Evolutionary conservation across 2,329 filamentous ascomycete species (phyloP).

Genomic region (Cladophialophora yegresii): DNA sequence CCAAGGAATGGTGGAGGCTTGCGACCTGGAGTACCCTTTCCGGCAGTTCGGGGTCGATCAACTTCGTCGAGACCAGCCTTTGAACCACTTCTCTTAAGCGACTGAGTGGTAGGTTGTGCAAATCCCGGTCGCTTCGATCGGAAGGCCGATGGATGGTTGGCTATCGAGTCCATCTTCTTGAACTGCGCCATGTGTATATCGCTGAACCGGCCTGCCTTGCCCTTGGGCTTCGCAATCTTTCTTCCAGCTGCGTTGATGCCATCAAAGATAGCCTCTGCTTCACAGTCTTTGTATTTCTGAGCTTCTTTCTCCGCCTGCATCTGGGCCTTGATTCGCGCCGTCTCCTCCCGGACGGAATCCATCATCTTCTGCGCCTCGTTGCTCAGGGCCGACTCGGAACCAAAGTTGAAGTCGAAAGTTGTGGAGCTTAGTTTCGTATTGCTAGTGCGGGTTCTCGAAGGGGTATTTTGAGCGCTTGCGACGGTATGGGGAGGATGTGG

Average conservation of each 20-base stretch:
- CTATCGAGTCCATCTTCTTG: conserved; percentile 97
- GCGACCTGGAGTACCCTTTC: conserved; percentile 45
- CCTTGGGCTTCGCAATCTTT: conserved; percentile 77
- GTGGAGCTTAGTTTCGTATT: conserved; percentile 42
- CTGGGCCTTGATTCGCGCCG: conserved; percentile 68
- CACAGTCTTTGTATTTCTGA: conserved; percentile 54
- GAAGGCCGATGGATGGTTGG: conserved; percentile 76
- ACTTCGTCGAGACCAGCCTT: conserved; percentile 68
- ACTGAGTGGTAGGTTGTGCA: conserved; percentile 45
- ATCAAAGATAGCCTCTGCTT: conserved; percentile 46
- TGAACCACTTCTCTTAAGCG: conserved; percentile 56
- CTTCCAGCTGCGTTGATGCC: conserved; percentile 52
- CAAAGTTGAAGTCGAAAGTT: conserved; percentile 51
- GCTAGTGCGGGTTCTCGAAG: conserved; percentile 38
- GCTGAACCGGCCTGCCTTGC: conserved; percentile 77
- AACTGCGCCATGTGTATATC: conserved; percentile 84
- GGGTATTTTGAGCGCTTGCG: conserved; percentile 43
- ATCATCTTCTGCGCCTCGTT: conserved; percentile 59
- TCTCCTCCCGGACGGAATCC: conserved; percentile 70
- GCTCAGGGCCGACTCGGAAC: conserved; percentile 49
- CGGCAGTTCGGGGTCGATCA: conserved; percentile 42
- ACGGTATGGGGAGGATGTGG: conserved; percentile 28
- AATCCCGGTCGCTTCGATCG: conserved; percentile 50
- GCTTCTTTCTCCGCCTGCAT: conserved; percentile 64
- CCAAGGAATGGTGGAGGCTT: conserved; percentile 39